Percentiles rank a stretch among this genome's conserved stretches.
Conservation (phyloP, 1,284 basidiomycete genomes). For the Sphaerobolus stellatus region DNA sequence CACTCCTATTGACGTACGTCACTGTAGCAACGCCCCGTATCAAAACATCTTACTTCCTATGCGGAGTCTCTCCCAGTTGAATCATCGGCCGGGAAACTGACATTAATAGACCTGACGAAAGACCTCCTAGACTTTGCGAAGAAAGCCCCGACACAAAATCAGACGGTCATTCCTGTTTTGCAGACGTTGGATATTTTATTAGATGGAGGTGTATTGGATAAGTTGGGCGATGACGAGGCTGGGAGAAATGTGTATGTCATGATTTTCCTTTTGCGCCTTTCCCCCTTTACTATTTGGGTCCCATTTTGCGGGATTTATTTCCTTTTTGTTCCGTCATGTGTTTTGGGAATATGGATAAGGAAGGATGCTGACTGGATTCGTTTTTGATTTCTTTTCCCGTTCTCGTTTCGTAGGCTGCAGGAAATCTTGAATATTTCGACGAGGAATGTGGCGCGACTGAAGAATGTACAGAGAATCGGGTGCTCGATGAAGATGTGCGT, state of each 20-base stretch:
- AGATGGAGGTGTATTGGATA: constrained; percentile 57
- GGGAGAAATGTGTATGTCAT: constrained; percentile 41
- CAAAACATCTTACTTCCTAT: constrained; percentile 60
- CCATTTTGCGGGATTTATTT: background rate
- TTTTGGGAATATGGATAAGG: background rate
- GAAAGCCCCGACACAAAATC: constrained; percentile 60
- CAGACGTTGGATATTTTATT: constrained; percentile 73
- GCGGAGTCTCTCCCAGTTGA: constrained; percentile 49
- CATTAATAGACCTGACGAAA: constrained; percentile 47
- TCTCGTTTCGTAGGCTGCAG: constrained; percentile 34
- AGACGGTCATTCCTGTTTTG: constrained; percentile 73
- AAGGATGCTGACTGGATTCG: too few species aligned
- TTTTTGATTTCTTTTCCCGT: too few species aligned
- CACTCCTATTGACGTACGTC: constrained; percentile 10
- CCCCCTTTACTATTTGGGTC: background rate
- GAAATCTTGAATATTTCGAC: constrained; percentile 53
- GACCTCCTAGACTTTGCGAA: constrained; percentile 58
- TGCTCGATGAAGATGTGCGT: constrained; percentile 80
- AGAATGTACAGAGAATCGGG: constrained; percentile 74
- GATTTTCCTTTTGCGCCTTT: constrained; percentile 15
- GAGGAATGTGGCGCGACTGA: constrained; percentile 63
- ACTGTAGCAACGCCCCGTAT: constrained; percentile 65
- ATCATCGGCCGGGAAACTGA: constrained; percentile 36
- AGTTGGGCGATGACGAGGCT: constrained; percentile 41
- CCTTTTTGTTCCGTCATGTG: background rate